Conservation (phyloP, 306 rosid species). For the Carpinus fangiana region DNA sequence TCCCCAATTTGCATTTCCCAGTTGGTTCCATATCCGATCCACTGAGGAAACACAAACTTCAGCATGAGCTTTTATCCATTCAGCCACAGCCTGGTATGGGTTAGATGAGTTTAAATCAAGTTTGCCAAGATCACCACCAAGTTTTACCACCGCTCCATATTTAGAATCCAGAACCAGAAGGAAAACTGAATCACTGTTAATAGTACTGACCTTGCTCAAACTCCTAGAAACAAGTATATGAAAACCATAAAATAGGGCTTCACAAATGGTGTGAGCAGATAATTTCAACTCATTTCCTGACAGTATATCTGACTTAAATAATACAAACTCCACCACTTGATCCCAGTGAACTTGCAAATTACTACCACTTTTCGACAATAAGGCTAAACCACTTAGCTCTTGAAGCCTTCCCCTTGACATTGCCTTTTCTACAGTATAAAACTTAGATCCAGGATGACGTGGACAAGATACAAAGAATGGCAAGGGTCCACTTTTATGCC, state of each 20-base stretch:
- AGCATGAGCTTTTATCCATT: slow-evolving; percentile 72
- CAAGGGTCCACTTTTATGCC: slow-evolving; percentile 79
- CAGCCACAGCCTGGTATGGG: slow-evolving; percentile 66
- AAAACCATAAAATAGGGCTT: slow-evolving; percentile 88
- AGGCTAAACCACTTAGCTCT: slow-evolving; percentile 72
- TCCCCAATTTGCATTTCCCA: slow-evolving; percentile 91
- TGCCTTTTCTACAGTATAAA: slow-evolving; percentile 70
- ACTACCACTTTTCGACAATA: slow-evolving; percentile 57
- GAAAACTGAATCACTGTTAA: slow-evolving; percentile 62
- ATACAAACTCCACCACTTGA: slow-evolving; percentile 68
- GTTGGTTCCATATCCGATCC: slow-evolving; percentile 79
- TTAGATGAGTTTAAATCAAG: slow-evolving; percentile 67
- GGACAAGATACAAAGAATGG: slow-evolving; percentile 82
- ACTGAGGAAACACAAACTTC: slow-evolving; percentile 67
- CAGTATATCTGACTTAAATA: slow-evolving; percentile 65
- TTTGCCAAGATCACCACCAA: slow-evolving; percentile 79
- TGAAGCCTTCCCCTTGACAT: slow-evolving; percentile 71
- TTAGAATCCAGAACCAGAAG: slow-evolving; percentile 73
- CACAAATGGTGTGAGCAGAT: slow-evolving; percentile 61
- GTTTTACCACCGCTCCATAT: slow-evolving; percentile 70
- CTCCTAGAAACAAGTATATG: slow-evolving; percentile 79
- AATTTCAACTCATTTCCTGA: slow-evolving; percentile 51
- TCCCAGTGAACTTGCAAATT: slow-evolving; percentile 71
- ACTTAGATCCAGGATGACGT: slow-evolving; percentile 70
- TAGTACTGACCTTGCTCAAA: slow-evolving; percentile 61